Evolutionary conservation across 2,329 filamentous ascomycete species (phyloP).

Genomic region (Zasmidium citrigriseum): DNA sequence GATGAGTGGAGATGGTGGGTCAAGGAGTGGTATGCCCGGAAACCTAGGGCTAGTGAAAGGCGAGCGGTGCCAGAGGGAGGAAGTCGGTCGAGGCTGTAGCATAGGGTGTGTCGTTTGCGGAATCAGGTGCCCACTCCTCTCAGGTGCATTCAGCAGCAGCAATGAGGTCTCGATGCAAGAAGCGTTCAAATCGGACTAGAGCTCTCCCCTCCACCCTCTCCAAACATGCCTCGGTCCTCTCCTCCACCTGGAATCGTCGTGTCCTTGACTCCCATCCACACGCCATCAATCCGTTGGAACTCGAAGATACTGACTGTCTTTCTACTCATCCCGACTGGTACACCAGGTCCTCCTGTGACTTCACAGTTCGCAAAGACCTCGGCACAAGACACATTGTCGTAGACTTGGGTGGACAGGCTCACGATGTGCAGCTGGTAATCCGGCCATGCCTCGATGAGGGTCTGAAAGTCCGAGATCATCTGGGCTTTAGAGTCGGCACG

Average conservation of each 20-base stretch:
- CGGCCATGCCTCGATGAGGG: neutral
- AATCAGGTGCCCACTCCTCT: no score
- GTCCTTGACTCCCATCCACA: neutral
- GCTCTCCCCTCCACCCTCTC: neutral
- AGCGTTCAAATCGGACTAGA: no score
- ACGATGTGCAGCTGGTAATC: neutral
- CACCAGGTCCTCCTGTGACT: neutral
- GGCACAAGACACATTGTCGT: neutral
- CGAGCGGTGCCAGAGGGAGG: no score
- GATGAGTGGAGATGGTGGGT: conserved; percentile 8
- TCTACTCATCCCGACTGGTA: neutral
- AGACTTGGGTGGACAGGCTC: neutral
- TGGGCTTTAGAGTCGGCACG: neutral
- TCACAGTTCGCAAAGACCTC: neutral
- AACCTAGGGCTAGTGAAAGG: no score
- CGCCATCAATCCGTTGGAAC: neutral
- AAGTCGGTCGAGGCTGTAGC: no score
- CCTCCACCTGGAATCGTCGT: neutral
- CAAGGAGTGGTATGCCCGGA: conserved; percentile 1
- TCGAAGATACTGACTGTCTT: neutral
- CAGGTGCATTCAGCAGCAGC: no score
- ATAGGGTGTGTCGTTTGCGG: no score
- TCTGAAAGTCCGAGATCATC: neutral
- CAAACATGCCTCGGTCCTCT: neutral
- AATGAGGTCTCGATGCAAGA: no score